phyloP scores from a whole-genome alignment of 805 yeast species.

The Yarrowia hollandica region DNA sequence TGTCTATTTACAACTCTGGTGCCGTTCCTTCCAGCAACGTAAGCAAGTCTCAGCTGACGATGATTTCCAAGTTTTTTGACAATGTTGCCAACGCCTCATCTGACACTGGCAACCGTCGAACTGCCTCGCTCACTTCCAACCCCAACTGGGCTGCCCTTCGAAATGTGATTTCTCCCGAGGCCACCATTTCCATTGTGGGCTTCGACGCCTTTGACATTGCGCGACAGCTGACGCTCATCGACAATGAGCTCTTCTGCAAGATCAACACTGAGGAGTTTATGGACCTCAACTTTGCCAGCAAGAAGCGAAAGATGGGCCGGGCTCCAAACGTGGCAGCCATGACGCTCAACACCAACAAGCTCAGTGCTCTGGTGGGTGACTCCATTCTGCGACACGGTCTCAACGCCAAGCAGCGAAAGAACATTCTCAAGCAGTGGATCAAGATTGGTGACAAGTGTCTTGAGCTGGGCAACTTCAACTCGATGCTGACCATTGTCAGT shows the following conservation, averaged over 20 bases:
- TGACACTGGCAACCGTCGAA: conserved; percentile 12
- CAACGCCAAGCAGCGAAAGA: conserved; percentile 38
- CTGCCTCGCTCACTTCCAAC: conserved; percentile 15
- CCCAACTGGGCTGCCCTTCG: conserved; percentile 28
- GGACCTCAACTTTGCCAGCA: conserved; percentile 41
- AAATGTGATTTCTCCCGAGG: conserved; percentile 21
- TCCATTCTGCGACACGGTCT: conserved; percentile 39
- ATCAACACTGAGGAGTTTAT: conserved; percentile 41
- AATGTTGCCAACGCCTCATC: conserved; percentile 5
- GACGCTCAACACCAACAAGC: conserved; percentile 39
- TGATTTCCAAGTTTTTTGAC: conserved; percentile 20
- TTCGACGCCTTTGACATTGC: conserved; percentile 42
- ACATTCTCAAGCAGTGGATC: conserved; percentile 43
- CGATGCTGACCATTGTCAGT: conserved; percentile 40
- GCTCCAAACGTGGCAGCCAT: conserved; percentile 41
- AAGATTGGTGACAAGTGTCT: conserved; percentile 41
- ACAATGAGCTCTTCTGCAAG: conserved; percentile 37
- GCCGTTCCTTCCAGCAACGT: conserved; percentile 33
- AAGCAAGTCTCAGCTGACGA: conserved; percentile 37
- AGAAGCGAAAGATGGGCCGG: conserved; percentile 38
- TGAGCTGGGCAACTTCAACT: conserved; percentile 41
- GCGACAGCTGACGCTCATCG: conserved; percentile 42
- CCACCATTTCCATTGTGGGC: conserved; percentile 35
- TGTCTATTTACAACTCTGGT: conserved; percentile 27
- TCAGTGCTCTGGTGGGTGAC: conserved; percentile 43